Percentiles rank a stretch among this genome's conserved stretches.
These are phyloP conservation scores for Stenocarpella maydis DNA, from an alignment of 2,329 filamentous ascomycete genomes.

Conservation along the genomic window DNA sequence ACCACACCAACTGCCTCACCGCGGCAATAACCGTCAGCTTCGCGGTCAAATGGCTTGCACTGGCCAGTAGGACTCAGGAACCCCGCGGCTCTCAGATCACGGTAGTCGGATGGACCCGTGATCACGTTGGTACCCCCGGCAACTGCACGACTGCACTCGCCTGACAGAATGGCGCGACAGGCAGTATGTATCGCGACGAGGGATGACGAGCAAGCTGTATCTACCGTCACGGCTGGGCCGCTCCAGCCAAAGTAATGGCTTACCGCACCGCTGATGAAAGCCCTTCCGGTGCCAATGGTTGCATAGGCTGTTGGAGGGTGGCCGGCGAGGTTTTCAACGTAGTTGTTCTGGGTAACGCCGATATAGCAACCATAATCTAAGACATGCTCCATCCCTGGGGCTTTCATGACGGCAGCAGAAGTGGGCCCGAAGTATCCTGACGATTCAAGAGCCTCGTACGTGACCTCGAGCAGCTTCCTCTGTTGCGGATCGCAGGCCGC, in stretches of 20 bases:
- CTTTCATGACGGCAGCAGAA: background rate
- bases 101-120: conserved; percentile 36
- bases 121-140: conserved; percentile 43
- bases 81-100: conserved; percentile 42
- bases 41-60: conserved; percentile 45
- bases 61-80: conserved; percentile 44
- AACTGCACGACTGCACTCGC: conserved; percentile 42
- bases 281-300: conserved; percentile 44
- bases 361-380: background rate
- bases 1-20: conserved; percentile 56
- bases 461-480: conserved; percentile 32
- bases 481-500: conserved; percentile 51
- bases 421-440: background rate
- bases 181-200: conserved; percentile 47
- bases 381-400: too few species aligned
- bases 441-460: background rate
- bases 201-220: conserved; percentile 50
- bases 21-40: conserved; percentile 57
- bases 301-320: conserved; percentile 48
- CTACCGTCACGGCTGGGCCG: conserved; percentile 45
- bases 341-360: conserved; percentile 32
- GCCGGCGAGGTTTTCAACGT: conserved; percentile 53
- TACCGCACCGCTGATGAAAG: conserved; percentile 46
- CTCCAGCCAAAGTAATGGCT: conserved; percentile 48
- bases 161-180: conserved; percentile 41